Base-by-base conservation (phyloP, 768 basidiomycete genomes). In the Leccinum subtestaceum region DNA sequence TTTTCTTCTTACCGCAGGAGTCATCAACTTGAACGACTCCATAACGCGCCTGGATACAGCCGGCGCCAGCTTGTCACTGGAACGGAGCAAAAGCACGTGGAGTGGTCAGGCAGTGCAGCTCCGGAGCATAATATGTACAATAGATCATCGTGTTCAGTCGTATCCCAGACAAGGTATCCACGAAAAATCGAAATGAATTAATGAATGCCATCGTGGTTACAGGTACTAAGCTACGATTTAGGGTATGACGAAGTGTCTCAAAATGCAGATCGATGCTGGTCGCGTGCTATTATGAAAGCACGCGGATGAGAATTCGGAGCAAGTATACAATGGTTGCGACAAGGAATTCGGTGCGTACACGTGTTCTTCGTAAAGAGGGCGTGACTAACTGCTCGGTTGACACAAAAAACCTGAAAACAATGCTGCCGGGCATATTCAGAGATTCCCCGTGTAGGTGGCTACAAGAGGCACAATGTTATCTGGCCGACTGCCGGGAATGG, bases 381-480 rank as follows among this genome's bases (percentile, higher is more conserved):
- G 34, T 55, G 21, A 17, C 29, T 48, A 48, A 38, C 55, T 15
- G 29, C 4, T 38, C 50, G 21, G 11, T 25, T 67, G 54, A 31
- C 27, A 27, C 50, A 48, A 21, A 21, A 12, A 49, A 40, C 21
- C 50, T 38, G 27, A n/a, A 15, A 49, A 38, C 21, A 9, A 53
- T 29, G 32, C 12, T 36, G 10, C 46, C 31, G n/a, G 29, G 17
- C 4, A 45, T 27, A 34, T 46, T 64, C 54, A 63, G 25, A 56
- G 62, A 32, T 60, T n/a, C n/a, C 62, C 63, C 57, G 67, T 52
- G 40, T 38, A 65, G 38, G 63, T 67, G 59, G 64, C 63, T 40
- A 71, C 64, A 47, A 75, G 63, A 50, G 70, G 84, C 3, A 52
- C 51, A 78, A 63, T 83, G 73, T 38, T 81, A 80, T 59, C 79